Evolutionary conservation across 768 basidiomycete species (phyloP).

Genomic region (Amyloporia xantha): DNA sequence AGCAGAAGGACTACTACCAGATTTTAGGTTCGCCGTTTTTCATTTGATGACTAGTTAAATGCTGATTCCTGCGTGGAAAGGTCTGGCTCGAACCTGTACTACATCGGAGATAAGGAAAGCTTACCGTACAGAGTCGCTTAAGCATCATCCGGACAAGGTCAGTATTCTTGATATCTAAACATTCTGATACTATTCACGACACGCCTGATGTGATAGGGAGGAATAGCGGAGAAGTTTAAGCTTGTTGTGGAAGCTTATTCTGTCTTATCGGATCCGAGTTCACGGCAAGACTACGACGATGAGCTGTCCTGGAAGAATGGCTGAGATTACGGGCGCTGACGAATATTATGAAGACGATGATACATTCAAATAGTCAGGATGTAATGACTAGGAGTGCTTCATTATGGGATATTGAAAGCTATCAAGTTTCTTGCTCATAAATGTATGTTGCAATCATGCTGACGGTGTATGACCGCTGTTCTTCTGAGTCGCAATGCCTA

Average conservation of each 20-base stretch:
- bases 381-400: too few species aligned
- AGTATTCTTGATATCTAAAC: background rate
- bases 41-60: background rate
- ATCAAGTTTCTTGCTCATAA: too few species aligned
- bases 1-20: constrained; percentile 82
- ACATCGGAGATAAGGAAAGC: constrained; percentile 72
- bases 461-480: too few species aligned
- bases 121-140: constrained; percentile 1
- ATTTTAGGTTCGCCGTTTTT: constrained; percentile 38
- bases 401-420: too few species aligned
- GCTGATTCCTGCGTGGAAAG: constrained; percentile 8
- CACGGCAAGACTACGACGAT: constrained; percentile 60
- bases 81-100: constrained; percentile 46
- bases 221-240: constrained; percentile 93
- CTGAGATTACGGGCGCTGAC: too few species aligned
- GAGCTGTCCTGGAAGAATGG: background rate
- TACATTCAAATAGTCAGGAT: too few species aligned
- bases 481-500: too few species aligned
- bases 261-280: constrained; percentile 66
- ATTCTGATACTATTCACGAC: background rate
- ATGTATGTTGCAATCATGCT: too few species aligned
- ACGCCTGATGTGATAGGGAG: constrained; percentile 32
- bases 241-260: constrained; percentile 72
- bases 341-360: too few species aligned
- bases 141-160: constrained; percentile 57